Percentiles rank a stretch among this genome's conserved stretches.
Conservation (phyloP, 2,329 filamentous ascomycete species). For the Paramyrothecium roridum region DNA sequence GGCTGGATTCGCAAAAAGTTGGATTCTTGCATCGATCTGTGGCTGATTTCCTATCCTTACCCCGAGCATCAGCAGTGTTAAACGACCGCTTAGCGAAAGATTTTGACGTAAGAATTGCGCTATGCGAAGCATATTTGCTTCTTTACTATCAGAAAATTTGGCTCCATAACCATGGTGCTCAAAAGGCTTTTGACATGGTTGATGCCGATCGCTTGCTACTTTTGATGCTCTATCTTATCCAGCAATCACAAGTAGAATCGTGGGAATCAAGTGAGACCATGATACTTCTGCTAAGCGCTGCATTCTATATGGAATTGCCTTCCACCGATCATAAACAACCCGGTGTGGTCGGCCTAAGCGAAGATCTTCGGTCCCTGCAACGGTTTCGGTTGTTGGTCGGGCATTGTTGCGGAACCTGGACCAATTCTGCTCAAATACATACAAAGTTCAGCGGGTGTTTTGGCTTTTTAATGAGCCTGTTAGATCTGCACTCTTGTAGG, state of each 20-base stretch:
- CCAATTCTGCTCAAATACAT: no score
- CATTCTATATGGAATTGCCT: no score
- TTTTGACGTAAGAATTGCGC: background rate
- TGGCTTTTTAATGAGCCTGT: no score
- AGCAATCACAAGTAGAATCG: background rate
- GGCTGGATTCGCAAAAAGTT: background rate
- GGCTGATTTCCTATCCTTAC: background rate
- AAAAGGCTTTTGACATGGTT: background rate
- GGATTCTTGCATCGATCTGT: background rate
- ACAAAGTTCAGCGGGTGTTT: no score
- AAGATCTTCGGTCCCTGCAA: no score
- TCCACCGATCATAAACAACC: no score
- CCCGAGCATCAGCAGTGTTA: background rate
- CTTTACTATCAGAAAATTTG: background rate
- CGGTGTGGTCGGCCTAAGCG: no score
- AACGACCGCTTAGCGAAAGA: background rate
- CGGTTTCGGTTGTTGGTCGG: no score
- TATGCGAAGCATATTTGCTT: background rate
- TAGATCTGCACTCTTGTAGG: no score
- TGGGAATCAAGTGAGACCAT: no score
- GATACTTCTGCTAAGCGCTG: no score
- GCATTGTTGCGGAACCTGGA: no score
- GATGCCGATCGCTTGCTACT: background rate
- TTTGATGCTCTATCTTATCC: background rate
- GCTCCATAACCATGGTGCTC: background rate